Evolutionary conservation across 148 eudicot species (phyloP).

Genomic region (Dianthus caryophyllus): DNA sequence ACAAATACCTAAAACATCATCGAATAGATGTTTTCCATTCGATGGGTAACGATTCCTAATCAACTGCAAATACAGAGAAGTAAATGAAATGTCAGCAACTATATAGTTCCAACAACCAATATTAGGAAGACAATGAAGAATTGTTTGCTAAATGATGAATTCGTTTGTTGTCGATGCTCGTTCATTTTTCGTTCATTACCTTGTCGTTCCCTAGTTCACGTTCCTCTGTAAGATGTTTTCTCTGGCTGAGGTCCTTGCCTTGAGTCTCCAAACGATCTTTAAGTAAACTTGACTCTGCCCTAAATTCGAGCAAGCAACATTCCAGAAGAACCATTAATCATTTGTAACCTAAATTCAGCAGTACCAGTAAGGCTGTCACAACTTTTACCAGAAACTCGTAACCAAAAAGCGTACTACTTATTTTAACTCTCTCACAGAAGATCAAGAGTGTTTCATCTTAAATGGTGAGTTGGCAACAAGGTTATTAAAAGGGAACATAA

Average conservation of each 20-base stretch:
- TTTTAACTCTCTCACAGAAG: neutral
- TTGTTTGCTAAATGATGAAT: too few species aligned
- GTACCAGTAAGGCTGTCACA: too few species aligned
- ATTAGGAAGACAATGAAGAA: too few species aligned
- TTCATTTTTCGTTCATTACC: too few species aligned
- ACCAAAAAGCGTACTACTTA: neutral
- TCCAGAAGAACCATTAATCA: conserved; percentile 18
- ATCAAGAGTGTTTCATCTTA: neutral
- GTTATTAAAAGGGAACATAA: too few species aligned
- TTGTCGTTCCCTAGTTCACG: conserved; percentile 87
- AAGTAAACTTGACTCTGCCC: conserved; percentile 87
- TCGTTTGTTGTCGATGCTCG: too few species aligned
- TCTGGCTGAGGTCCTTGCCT: conserved; percentile 65
- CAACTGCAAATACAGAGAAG: too few species aligned
- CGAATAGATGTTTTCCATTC: too few species aligned
- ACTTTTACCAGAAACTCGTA: neutral
- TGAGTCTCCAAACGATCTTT: conserved; percentile 73
- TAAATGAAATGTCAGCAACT: too few species aligned
- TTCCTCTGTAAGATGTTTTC: conserved; percentile 71
- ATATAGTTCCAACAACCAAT: too few species aligned
- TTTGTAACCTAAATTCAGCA: neutral
- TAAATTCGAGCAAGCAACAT: conserved; percentile 44
- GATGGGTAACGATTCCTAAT: too few species aligned
- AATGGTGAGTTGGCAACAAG: neutral
- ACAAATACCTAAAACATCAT: too few species aligned